A percentile compares a stretch with the other conserved stretches of the same genome.
phyloP scores from a whole-genome alignment of 352 stramenopile species.

The Sclerospora graminicola region DNA sequence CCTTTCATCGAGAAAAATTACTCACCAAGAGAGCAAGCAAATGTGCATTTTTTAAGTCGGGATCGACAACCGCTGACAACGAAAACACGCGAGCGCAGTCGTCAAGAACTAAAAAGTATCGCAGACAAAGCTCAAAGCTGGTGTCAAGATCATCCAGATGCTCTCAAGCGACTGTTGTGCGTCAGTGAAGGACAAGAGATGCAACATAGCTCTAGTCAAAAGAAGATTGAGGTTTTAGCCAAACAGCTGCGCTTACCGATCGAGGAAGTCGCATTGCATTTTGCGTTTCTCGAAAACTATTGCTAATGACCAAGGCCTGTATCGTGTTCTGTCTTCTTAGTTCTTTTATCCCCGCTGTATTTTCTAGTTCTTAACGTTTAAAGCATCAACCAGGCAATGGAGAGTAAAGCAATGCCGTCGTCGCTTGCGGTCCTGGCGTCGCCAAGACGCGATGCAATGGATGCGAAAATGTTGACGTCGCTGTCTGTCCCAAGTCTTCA shows the following conservation, averaged over 20 bases:
- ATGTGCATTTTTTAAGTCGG: constrained; percentile 9
- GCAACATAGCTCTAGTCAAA: constrained; percentile 11
- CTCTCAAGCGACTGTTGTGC: constrained; percentile 18
- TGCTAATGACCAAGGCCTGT: constrained; percentile 7
- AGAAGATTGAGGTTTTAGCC: constrained; percentile 33
- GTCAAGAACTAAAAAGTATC: constrained; percentile 38
- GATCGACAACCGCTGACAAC: constrained; percentile 11
- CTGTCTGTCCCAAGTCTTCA: background rate
- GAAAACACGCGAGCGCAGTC: constrained; percentile 15
- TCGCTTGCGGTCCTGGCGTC: constrained; percentile 4
- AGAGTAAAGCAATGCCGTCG: constrained; percentile 4
- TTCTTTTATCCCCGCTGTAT: background rate
- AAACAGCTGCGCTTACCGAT: constrained; percentile 41
- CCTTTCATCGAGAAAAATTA: constrained; percentile 63
- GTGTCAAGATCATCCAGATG: constrained; percentile 37
- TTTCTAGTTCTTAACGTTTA: background rate
- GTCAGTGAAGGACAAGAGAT: background rate
- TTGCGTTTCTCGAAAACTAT: constrained; percentile 42
- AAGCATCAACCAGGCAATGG: background rate
- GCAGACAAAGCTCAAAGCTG: constrained; percentile 40
- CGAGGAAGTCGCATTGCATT: constrained; percentile 38
- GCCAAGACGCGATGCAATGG: background rate
- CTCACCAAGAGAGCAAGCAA: constrained; percentile 20
- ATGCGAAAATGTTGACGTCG: background rate
- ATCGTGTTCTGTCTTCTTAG: constrained; percentile 1